Evolutionary conservation across 2,329 filamentous ascomycete genomes (phyloP).

Genomic region (Colletotrichum tropicale): DNA sequence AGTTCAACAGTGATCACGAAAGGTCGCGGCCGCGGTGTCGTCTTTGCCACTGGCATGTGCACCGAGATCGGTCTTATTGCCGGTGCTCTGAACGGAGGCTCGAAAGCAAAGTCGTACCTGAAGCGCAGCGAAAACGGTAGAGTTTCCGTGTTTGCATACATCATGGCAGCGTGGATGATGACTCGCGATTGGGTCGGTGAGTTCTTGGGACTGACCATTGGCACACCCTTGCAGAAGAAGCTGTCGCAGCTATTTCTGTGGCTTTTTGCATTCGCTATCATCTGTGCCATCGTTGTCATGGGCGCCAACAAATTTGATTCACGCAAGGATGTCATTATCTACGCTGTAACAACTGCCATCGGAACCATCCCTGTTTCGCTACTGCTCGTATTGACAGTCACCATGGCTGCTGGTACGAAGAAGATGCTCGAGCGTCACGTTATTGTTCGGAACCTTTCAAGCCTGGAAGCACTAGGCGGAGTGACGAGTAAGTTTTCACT

Average conservation of each 20-base stretch:
- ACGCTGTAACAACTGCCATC: slow-evolving; percentile 49
- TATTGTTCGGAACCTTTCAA: slow-evolving; percentile 55
- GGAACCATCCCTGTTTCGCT: slow-evolving; percentile 59
- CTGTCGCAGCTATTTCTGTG: slow-evolving; percentile 72
- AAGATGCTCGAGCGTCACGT: slow-evolving; percentile 57
- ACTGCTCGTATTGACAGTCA: slow-evolving; percentile 60
- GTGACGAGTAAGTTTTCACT: slow-evolving; percentile 40
- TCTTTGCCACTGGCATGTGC: slow-evolving; percentile 64
- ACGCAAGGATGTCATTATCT: slow-evolving; percentile 45
- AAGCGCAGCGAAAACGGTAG: slow-evolving; percentile 49
- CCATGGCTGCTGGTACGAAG: slow-evolving; percentile 60
- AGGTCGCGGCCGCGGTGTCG: slow-evolving; percentile 63
- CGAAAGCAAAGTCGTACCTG: slow-evolving; percentile 34
- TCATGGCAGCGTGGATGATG: slow-evolving; percentile 39
- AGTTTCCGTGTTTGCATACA: slow-evolving; percentile 28
- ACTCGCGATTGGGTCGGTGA: slow-evolving; percentile 43
- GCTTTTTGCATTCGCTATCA: slow-evolving; percentile 64
- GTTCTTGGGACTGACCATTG: slow-evolving; percentile 56
- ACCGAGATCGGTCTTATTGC: slow-evolving; percentile 69
- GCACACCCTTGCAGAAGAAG: slow-evolving; percentile 73
- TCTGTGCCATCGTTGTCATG: slow-evolving; percentile 50
- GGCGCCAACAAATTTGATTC: slow-evolving; percentile 44
- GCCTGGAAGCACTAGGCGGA: slow-evolving; percentile 59
- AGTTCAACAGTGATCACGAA: slow-evolving; percentile 67
- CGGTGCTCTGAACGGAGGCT: slow-evolving; percentile 42